Conservation (phyloP, 1,284 basidiomycete species). For the Ustilago tritici region DNA sequence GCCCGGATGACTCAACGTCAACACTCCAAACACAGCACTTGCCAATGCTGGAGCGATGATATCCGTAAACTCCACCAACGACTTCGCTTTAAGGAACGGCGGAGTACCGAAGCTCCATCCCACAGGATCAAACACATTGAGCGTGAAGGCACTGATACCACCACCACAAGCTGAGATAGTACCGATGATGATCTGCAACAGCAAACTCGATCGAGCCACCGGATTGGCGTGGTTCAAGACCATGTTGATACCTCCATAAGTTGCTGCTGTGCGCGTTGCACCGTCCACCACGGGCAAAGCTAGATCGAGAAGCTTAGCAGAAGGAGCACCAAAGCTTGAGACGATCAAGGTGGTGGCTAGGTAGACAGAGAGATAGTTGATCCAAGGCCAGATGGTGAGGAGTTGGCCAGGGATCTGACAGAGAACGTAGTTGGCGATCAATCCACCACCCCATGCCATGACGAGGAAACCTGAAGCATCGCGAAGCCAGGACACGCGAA, state of each 20-base stretch:
- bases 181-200: constrained; percentile 54
- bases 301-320: constrained; percentile 47
- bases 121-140: constrained; percentile 55
- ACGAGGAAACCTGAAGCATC: constrained; percentile 60
- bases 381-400: constrained; percentile 48
- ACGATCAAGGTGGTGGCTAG: constrained; percentile 10
- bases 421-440: constrained; percentile 54
- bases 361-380: constrained; percentile 62
- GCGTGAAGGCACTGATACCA: constrained; percentile 57
- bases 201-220: constrained; percentile 21
- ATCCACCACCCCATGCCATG: constrained; percentile 63
- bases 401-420: constrained; percentile 55
- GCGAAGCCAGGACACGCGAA: constrained; percentile 30
- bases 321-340: constrained; percentile 22
- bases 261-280: constrained; percentile 52
- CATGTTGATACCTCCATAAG: constrained; percentile 49
- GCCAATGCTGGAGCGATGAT: constrained; percentile 54
- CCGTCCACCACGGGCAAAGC: constrained; percentile 56
- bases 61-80: constrained; percentile 51
- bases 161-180: constrained; percentile 60
- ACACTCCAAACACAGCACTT: constrained; percentile 39
- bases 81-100: constrained; percentile 47
- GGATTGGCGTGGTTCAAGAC: constrained; percentile 48
- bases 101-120: constrained; percentile 58
- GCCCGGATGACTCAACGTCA: constrained; percentile 44